These are phyloP conservation scores for Euphorbia celastroides DNA, from an alignment of 441 rosid genomes.

Conservation along the genomic window DNA sequence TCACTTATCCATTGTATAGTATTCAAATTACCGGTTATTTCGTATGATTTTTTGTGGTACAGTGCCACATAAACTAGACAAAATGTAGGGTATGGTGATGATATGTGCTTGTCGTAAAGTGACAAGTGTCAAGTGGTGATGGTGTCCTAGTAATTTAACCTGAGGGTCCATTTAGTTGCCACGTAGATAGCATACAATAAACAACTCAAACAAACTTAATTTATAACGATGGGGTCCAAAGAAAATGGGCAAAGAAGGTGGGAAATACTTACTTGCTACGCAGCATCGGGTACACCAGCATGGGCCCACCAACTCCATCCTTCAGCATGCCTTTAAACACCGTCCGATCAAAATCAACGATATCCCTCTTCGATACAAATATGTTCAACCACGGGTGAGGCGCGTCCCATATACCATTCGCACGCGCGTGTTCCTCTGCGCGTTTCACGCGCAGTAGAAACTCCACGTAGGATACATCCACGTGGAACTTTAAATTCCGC, in stretches of 20 bases:
- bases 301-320: conserved; percentile 81
- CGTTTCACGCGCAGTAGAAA: conserved; percentile 69
- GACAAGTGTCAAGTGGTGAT: not conserved
- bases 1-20: no score
- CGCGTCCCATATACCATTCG: conserved; percentile 65
- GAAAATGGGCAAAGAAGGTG: not conserved
- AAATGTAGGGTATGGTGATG: no score
- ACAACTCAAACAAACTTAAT: conserved; percentile 10
- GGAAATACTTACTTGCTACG: conserved; percentile 61
- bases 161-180: conserved; percentile 11
- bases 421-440: conserved; percentile 50
- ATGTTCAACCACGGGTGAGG: conserved; percentile 97
- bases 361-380: conserved; percentile 54
- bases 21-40: no score
- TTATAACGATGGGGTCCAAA: conserved; percentile 10
- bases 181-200: conserved; percentile 31
- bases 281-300: conserved; percentile 75
- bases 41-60: no score
- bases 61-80: no score
- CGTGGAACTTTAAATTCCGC: conserved; percentile 45
- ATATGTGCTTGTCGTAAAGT: no score
- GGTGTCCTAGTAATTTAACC: not conserved
- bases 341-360: conserved; percentile 54
- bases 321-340: conserved; percentile 60
- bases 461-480: conserved; percentile 56